These are phyloP conservation scores for Blastocystis hominis DNA, from an alignment of 352 stramenopile species.

Conservation along the genomic window DNA sequence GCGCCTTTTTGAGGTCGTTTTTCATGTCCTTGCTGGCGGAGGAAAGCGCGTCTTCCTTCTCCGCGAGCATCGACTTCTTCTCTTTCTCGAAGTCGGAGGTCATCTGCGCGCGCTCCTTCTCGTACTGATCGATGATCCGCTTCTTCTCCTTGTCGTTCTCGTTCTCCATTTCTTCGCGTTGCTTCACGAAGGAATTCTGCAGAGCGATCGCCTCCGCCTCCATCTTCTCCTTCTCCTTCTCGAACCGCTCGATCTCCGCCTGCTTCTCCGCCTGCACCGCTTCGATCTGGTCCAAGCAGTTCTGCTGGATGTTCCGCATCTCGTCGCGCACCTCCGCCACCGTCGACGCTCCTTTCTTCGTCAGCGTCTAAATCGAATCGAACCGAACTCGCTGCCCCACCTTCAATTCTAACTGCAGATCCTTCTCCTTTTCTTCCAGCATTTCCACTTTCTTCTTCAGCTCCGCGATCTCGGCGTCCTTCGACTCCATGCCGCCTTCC, in stretches of 20 bases:
- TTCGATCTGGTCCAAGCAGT: background rate
- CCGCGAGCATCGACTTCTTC: conserved; percentile 25
- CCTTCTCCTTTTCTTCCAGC: background rate
- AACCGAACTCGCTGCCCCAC: background rate
- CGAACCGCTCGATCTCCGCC: background rate
- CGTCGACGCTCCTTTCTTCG: background rate
- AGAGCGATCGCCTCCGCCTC: background rate
- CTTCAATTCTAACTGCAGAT: background rate
- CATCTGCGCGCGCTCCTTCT: conserved; percentile 35
- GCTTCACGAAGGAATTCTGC: conserved; percentile 23
- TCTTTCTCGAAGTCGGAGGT: conserved; percentile 14
- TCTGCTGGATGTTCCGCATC: conserved; percentile 48
- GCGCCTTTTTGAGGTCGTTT: background rate
- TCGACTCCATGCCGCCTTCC: background rate
- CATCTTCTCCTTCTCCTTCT: conserved; percentile 36
- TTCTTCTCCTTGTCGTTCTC: conserved; percentile 31
- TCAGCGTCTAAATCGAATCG: background rate
- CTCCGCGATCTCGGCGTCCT: background rate
- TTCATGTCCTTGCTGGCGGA: conserved; percentile 10
- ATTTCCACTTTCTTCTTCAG: background rate
- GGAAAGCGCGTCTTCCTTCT: background rate
- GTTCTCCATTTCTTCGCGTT: background rate
- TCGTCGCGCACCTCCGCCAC: conserved; percentile 38
- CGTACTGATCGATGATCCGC: conserved; percentile 27
- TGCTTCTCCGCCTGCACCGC: conserved; percentile 16